Conservation (phyloP, 495 filamentous ascomycete genomes). For the Daldinia concentrica region DNA sequence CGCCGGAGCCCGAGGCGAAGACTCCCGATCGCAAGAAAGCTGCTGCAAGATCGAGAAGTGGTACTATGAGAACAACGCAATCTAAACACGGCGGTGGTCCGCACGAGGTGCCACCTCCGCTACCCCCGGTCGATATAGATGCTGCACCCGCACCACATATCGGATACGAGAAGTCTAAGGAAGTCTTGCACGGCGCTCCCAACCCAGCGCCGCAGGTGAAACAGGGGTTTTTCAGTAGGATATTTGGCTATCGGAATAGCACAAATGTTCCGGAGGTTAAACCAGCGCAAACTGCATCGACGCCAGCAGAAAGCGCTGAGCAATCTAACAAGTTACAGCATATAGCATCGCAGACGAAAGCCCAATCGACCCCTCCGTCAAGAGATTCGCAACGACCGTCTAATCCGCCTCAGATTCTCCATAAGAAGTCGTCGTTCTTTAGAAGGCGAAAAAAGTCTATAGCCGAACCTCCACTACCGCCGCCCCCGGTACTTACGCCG, state of each 20-base stretch:
- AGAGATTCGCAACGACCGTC: slow-evolving; percentile 52
- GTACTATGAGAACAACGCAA: slow-evolving; percentile 50
- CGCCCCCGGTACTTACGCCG: slow-evolving; percentile 41
- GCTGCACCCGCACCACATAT: slow-evolving; percentile 63
- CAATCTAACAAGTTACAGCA: slow-evolving; percentile 29
- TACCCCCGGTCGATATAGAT: slow-evolving; percentile 51
- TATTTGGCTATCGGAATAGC: slow-evolving; percentile 72
- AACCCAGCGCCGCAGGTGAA: slow-evolving; percentile 52
- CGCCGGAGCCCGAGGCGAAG: slow-evolving; percentile 46
- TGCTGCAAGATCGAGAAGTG: slow-evolving; percentile 68
- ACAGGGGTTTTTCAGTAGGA: slow-evolving; percentile 89
- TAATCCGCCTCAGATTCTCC: slow-evolving; percentile 63
- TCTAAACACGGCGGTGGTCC: slow-evolving; percentile 33
- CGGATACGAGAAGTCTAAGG: slow-evolving; percentile 67
- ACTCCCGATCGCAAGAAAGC: slow-evolving; percentile 67
- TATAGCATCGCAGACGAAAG: slow-evolving; percentile 49
- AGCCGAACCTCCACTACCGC: slow-evolving; percentile 60
- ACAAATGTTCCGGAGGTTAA: slow-evolving; percentile 39
- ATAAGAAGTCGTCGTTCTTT: slow-evolving; percentile 96
- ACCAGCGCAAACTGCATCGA: slow-evolving; percentile 46
- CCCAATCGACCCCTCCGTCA: slow-evolving; percentile 57
- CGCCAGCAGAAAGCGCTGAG: slow-evolving; percentile 28
- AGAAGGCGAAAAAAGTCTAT: slow-evolving; percentile 88
- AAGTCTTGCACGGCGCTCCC: slow-evolving; percentile 47
- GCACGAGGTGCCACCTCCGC: slow-evolving; percentile 48